phyloP scores from a whole-genome alignment of 169 alveolate species.

The Plasmodium malariae region DNA sequence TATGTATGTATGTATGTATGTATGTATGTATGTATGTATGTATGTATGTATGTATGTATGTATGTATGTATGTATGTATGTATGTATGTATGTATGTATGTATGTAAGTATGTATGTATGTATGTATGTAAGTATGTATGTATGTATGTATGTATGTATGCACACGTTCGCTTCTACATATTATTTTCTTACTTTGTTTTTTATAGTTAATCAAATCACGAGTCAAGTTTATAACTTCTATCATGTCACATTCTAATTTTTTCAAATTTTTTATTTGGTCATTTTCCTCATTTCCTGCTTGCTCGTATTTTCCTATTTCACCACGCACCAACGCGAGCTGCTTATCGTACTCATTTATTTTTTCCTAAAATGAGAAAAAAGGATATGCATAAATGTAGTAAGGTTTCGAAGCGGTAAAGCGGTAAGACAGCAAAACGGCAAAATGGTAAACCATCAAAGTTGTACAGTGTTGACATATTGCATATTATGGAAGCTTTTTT shows the following conservation, averaged over 20 bases:
- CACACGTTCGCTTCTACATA: too few relatives aligned
- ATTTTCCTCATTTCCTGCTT: constrained; percentile 33
- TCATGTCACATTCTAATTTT: constrained; percentile 64
- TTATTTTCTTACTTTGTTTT: constrained; percentile 42
- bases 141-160: too few relatives aligned
- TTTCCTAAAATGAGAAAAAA: constrained; percentile 26
- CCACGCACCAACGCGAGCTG: constrained; percentile 67
- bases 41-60: background rate
- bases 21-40: background rate
- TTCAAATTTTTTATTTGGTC: constrained; percentile 55
- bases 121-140: too few relatives aligned
- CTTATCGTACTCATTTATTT: constrained; percentile 54
- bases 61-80: background rate
- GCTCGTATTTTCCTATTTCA: constrained; percentile 53
- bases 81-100: background rate
- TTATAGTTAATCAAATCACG: constrained; percentile 60
- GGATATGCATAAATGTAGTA: background rate
- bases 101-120: too few relatives aligned
- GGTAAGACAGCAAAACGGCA: too few relatives aligned
- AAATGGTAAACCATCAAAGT: too few relatives aligned
- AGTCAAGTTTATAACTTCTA: constrained; percentile 61
- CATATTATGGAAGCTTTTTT: too few relatives aligned
- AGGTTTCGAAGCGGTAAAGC: too few relatives aligned
- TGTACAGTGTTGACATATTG: too few relatives aligned
- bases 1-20: background rate